phyloP scores from a whole-genome alignment of 768 basidiomycete species.

The Boletus huronensis region DNA sequence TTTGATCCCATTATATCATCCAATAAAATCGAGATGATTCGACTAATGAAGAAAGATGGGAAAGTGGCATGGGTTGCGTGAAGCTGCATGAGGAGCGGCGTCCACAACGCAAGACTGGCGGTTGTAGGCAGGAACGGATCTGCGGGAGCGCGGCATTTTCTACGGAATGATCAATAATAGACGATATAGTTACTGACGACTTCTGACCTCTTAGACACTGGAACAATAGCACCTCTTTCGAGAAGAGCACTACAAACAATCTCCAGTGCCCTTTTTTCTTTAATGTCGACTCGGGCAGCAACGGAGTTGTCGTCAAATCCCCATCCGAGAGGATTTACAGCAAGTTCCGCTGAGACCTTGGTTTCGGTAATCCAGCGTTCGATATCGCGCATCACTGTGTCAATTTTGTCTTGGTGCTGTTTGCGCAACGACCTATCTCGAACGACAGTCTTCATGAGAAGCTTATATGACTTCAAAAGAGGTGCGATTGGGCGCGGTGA shows the following conservation, averaged over 20 bases:
- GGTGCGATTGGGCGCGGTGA: slow-evolving; percentile 59
- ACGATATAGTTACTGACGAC: background rate
- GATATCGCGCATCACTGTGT: slow-evolving; percentile 51
- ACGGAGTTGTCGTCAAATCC: slow-evolving; percentile 25
- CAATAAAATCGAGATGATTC: slow-evolving; percentile 39
- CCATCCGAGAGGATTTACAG: slow-evolving; percentile 49
- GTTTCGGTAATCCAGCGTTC: slow-evolving; percentile 81
- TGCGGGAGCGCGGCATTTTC: slow-evolving; percentile 50
- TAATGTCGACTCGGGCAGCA: slow-evolving; percentile 42
- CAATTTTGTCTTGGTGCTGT: slow-evolving; percentile 48
- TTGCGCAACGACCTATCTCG: slow-evolving; percentile 62
- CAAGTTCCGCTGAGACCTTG: slow-evolving; percentile 54
- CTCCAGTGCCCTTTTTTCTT: slow-evolving; percentile 68
- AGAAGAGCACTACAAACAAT: slow-evolving; percentile 62
- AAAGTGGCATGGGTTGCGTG: slow-evolving; percentile 55
- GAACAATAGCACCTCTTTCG: slow-evolving; percentile 73
- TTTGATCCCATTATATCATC: slow-evolving; percentile 16
- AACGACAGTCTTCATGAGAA: slow-evolving; percentile 53
- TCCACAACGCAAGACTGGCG: slow-evolving; percentile 60
- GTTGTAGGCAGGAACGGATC: slow-evolving; percentile 48
- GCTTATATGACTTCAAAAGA: slow-evolving; percentile 71
- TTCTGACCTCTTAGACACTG: slow-evolving; percentile 76
- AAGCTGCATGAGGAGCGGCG: slow-evolving; percentile 58
- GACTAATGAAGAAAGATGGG: slow-evolving; percentile 43
- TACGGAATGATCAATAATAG: slow-evolving; percentile 25